Percentiles rank a stretch among this genome's conserved stretches.
Conservation (phyloP, 805 yeast species). For the Pichia pseudocactophila region DNA sequence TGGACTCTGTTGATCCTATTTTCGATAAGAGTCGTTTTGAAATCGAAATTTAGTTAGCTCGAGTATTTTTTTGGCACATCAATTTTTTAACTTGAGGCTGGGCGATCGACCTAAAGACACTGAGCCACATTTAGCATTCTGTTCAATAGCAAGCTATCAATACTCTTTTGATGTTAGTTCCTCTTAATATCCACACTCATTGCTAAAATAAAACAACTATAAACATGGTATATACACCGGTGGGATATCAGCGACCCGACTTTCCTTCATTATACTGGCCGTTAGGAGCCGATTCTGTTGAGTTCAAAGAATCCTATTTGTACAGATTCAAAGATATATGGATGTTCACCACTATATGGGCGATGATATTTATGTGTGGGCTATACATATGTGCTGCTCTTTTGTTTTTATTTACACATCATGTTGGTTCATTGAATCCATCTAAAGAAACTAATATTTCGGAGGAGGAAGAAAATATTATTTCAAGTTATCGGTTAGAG, state of each 20-base stretch:
- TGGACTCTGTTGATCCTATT: too few species aligned
- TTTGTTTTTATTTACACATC: constrained; percentile 45
- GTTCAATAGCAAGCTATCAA: too few species aligned
- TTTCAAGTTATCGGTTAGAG: background rate
- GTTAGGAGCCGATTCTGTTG: constrained; percentile 22
- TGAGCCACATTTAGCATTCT: too few species aligned
- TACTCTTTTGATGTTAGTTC: background rate
- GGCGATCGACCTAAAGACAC: background rate
- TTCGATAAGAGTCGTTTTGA: too few species aligned
- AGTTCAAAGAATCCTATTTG: constrained; percentile 44
- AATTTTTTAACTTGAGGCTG: too few species aligned
- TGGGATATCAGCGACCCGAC: constrained; percentile 69
- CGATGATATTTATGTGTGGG: constrained; percentile 54
- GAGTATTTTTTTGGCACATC: too few species aligned
- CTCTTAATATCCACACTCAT: background rate
- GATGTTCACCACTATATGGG: constrained; percentile 78
- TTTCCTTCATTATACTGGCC: constrained; percentile 86
- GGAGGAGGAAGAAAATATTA: background rate
- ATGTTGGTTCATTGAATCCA: constrained; percentile 25
- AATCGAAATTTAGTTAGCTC: too few species aligned
- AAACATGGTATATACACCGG: constrained; percentile 43
- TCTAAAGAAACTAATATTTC: background rate
- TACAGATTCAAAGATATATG: constrained; percentile 70
- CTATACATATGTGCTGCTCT: constrained; percentile 59
- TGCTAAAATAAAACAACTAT: too few species aligned